Conservation (phyloP, 2,329 filamentous ascomycete species). For the Clarireedia hainanense region DNA sequence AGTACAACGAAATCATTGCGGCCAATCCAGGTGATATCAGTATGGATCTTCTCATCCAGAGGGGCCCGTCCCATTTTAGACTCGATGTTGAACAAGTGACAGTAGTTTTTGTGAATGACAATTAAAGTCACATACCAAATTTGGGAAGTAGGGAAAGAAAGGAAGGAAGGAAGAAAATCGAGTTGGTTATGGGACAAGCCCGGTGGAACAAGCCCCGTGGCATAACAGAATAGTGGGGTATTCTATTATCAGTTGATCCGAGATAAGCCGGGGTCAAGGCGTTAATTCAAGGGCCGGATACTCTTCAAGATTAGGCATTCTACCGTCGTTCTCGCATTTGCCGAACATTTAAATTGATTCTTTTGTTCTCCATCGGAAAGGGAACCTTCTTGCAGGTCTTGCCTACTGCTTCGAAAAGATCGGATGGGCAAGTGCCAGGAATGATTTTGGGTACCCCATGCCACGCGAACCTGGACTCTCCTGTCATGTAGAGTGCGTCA, state of each 20-base stretch:
- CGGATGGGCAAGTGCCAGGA: slow-evolving; percentile 67
- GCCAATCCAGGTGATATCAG: neutral
- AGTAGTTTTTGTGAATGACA: too few relatives aligned
- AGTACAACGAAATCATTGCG: neutral
- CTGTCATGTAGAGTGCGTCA: slow-evolving; percentile 85
- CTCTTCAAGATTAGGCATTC: neutral
- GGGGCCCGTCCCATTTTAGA: neutral
- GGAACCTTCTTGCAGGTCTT: slow-evolving; percentile 48
- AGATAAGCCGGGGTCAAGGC: neutral
- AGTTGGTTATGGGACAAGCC: too few relatives aligned
- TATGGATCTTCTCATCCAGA: too few relatives aligned
- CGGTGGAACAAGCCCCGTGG: too few relatives aligned
- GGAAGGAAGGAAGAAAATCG: neutral
- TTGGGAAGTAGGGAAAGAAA: neutral
- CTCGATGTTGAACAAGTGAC: neutral
- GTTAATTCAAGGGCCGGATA: neutral
- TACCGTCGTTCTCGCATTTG: slow-evolving; percentile 57
- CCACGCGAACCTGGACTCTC: slow-evolving; percentile 80
- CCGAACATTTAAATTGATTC: slow-evolving; percentile 86
- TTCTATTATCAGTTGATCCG: neutral
- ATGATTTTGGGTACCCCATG: slow-evolving; percentile 89
- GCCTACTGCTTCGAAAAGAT: slow-evolving; percentile 67
- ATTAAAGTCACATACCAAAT: too few relatives aligned
- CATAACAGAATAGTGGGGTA: too few relatives aligned
- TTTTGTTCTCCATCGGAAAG: slow-evolving; percentile 82